These are phyloP conservation scores for Aegilops speltoides DNA, from an alignment of 176 grass and related monocot species.

Conservation along the genomic window DNA sequence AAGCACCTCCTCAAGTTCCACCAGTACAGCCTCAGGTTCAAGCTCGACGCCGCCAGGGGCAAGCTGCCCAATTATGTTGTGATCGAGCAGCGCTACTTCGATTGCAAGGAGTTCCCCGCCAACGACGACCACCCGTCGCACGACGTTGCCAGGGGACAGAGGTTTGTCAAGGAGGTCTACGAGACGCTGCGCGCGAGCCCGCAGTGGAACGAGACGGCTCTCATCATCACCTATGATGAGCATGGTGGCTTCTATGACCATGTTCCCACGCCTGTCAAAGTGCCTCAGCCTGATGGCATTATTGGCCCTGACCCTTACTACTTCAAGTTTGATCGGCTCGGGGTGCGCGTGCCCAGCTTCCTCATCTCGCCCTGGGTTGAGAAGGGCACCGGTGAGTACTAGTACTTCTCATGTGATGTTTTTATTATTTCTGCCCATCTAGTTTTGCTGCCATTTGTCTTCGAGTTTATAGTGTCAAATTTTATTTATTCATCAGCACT, in stretches of 20 bases:
- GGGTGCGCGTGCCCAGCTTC: constrained; percentile 73
- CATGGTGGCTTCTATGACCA: constrained; percentile 97
- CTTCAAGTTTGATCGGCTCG: constrained; percentile 93
- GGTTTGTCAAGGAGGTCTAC: constrained; percentile 87
- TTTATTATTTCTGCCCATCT: neutral
- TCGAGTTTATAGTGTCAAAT: neutral
- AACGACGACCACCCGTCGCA: constrained; percentile 95
- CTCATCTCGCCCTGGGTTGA: constrained; percentile 89
- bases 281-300: constrained; percentile 91
- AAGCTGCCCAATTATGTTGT: constrained; percentile 84
- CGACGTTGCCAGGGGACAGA: constrained; percentile 74
- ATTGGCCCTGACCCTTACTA: constrained; percentile 88
- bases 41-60: constrained; percentile 62
- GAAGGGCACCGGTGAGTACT: constrained; percentile 56
- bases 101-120: constrained; percentile 65
- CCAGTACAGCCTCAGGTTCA: constrained; percentile 81
- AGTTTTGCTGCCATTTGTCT: neutral
- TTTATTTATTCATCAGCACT: neutral
- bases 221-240: constrained; percentile 90
- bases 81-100: constrained; percentile 90
- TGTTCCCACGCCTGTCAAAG: constrained; percentile 78
- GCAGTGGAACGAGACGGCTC: constrained; percentile 81
- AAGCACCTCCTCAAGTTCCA: constrained; percentile 88
- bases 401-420: neutral
- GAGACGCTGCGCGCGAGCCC: constrained; percentile 85